Evolutionary conservation across 139 green algal genomes (phyloP).

Genomic region (Nannochloris sp.): DNA sequence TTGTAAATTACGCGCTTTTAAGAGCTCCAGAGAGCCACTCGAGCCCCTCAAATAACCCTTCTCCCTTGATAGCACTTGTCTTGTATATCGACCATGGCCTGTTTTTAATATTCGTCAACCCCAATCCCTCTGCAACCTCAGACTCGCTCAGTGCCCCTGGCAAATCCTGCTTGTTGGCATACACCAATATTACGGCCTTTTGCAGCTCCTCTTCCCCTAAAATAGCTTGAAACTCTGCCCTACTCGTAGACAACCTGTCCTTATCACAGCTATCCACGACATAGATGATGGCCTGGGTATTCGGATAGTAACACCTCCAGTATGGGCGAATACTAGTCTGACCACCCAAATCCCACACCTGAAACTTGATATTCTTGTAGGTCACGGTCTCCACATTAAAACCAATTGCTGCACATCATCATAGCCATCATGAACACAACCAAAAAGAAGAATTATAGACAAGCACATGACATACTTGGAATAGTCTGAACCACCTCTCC

Average conservation of each 20-base stretch:
- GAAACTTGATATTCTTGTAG: slow-evolving; percentile 99
- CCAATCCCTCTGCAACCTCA: slow-evolving; percentile 84
- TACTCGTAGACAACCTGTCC: slow-evolving; percentile 80
- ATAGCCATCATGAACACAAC: not conserved
- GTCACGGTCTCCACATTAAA: slow-evolving; percentile 99
- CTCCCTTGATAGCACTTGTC: slow-evolving; percentile 88
- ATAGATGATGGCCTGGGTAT: slow-evolving; percentile 93
- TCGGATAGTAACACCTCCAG: slow-evolving; percentile 98
- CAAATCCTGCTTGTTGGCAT: slow-evolving; percentile 98
- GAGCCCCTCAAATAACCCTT: slow-evolving; percentile 92
- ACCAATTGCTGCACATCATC: slow-evolving; percentile 77
- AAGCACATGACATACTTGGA: slow-evolving; percentile 66
- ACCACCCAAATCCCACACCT: slow-evolving; percentile 72
- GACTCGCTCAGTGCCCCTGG: slow-evolving; percentile 84
- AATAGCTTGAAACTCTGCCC: slow-evolving; percentile 91
- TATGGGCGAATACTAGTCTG: slow-evolving; percentile 95
- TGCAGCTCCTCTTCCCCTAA: slow-evolving; percentile 96
- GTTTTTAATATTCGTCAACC: slow-evolving; percentile 84
- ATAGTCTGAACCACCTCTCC: slow-evolving; percentile 98
- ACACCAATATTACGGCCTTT: slow-evolving; percentile 89
- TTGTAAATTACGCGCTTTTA: slow-evolving; percentile 21
- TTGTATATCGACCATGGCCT: slow-evolving; percentile 95
- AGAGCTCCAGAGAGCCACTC: slow-evolving; percentile 80
- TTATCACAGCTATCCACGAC: slow-evolving; percentile 94
- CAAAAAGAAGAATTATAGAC: too few relatives aligned